These are phyloP conservation scores for Arachis hypogaea DNA, from an alignment of 306 rosid species.

Conservation along the genomic window DNA sequence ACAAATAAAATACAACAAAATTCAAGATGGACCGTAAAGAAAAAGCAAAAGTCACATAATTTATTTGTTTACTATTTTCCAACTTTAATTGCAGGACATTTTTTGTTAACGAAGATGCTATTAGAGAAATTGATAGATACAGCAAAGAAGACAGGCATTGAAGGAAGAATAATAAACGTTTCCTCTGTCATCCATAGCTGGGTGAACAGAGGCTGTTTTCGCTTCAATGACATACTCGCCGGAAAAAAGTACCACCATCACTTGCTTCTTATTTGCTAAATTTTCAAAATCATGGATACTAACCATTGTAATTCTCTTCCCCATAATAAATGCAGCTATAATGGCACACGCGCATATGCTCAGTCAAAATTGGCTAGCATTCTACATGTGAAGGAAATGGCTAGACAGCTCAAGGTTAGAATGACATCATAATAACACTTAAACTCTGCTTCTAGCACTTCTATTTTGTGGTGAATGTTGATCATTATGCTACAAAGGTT, in stretches of 20 bases:
- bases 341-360: slow-evolving; percentile 88
- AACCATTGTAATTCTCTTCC: neutral
- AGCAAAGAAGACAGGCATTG: slow-evolving; percentile 75
- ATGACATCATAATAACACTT: slow-evolving; percentile 6
- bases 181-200: slow-evolving; percentile 83
- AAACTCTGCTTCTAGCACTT: neutral
- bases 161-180: slow-evolving; percentile 88
- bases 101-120: slow-evolving; percentile 74
- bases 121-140: slow-evolving; percentile 87
- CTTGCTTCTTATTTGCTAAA: slow-evolving; percentile 10
- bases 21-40: neutral
- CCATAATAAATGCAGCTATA: slow-evolving; percentile 65
- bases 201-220: slow-evolving; percentile 71
- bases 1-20: neutral
- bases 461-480: neutral
- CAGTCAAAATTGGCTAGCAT: slow-evolving; percentile 85
- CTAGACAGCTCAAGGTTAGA: slow-evolving; percentile 78
- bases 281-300: slow-evolving; percentile 11
- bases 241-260: slow-evolving; percentile 62
- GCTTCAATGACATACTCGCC: slow-evolving; percentile 67
- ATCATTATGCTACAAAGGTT: slow-evolving; percentile 4
- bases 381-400: slow-evolving; percentile 84
- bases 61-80: neutral
- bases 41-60: neutral
- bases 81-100: slow-evolving; percentile 68